These are phyloP conservation scores for Scenedesmus sp. DNA, from an alignment of 163 green algal genomes.

Conservation along the genomic window DNA sequence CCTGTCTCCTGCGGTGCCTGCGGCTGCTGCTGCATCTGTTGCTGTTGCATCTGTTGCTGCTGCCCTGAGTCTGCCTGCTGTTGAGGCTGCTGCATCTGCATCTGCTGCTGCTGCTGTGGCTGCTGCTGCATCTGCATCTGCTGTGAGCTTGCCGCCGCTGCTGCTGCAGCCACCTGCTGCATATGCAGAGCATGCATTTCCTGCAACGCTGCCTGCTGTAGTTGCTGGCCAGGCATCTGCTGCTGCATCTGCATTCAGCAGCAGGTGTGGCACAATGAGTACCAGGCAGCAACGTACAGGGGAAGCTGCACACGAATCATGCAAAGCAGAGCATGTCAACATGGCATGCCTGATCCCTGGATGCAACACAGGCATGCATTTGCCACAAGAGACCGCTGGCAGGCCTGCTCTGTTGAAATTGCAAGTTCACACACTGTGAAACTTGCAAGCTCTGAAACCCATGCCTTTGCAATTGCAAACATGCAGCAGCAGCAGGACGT, in stretches of 20 bases:
- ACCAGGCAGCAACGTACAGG: neutral
- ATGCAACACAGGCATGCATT: neutral
- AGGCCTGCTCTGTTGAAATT: neutral
- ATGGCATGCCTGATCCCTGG: neutral
- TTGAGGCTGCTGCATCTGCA: neutral
- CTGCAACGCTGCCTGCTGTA: constrained; percentile 20
- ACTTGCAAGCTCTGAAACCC: neutral
- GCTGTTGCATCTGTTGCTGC: neutral
- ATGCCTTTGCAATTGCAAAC: neutral
- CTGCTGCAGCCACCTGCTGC: constrained; percentile 20
- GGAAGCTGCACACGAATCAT: too few species aligned
- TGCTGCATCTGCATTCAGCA: constrained; percentile 7
- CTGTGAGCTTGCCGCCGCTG: neutral
- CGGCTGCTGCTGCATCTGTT: neutral
- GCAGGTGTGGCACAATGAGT: neutral
- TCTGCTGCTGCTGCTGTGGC: neutral
- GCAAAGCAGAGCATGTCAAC: neutral
- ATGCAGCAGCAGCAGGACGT: neutral
- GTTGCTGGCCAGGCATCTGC: neutral
- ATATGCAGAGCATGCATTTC: neutral
- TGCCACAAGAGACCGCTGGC: neutral
- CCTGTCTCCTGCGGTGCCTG: neutral
- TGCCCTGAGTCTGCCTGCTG: neutral
- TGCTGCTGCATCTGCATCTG: constrained; percentile 18
- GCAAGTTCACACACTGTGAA: too few species aligned